phyloP scores from a whole-genome alignment of 176 grass and related monocot genomes.

The Oryza officinalis region DNA sequence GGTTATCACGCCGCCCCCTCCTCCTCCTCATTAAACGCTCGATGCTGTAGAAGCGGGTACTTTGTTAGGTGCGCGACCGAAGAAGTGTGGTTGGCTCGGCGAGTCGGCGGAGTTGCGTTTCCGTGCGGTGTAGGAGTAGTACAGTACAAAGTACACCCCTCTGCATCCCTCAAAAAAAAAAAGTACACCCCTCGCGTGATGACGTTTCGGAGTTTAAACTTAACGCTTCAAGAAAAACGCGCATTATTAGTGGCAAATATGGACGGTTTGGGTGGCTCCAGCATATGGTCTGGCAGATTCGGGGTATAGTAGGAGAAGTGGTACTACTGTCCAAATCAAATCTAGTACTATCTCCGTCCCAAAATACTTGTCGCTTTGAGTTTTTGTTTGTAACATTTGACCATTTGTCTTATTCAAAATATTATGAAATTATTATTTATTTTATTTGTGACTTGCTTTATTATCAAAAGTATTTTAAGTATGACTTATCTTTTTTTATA shows the following conservation, averaged over 20 bases:
- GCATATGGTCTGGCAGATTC: not conserved
- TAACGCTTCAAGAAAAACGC: not conserved
- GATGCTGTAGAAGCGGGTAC: not conserved
- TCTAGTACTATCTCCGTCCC: too few species aligned
- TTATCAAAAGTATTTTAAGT: too few species aligned
- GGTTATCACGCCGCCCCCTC: not conserved
- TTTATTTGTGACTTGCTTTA: too few species aligned
- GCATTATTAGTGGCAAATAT: not conserved
- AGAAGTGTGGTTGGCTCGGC: not conserved
- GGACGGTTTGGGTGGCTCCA: not conserved
- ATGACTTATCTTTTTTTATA: too few species aligned
- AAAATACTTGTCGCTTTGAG: too few species aligned
- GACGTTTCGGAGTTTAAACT: not conserved
- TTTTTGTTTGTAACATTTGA: too few species aligned
- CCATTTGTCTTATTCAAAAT: too few species aligned
- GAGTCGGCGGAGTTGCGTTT: not conserved
- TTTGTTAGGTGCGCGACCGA: not conserved
- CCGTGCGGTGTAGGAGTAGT: not conserved
- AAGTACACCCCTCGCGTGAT: not conserved
- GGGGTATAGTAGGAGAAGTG: not conserved
- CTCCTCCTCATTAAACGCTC: too few species aligned
- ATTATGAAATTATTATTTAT: too few species aligned
- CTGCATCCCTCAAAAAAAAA: too few species aligned
- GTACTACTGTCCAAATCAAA: too few species aligned
- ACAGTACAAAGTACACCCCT: not conserved